Evolutionary conservation across 805 yeast species (phyloP).

Genomic region (Nakazawaea anatomiae): DNA sequence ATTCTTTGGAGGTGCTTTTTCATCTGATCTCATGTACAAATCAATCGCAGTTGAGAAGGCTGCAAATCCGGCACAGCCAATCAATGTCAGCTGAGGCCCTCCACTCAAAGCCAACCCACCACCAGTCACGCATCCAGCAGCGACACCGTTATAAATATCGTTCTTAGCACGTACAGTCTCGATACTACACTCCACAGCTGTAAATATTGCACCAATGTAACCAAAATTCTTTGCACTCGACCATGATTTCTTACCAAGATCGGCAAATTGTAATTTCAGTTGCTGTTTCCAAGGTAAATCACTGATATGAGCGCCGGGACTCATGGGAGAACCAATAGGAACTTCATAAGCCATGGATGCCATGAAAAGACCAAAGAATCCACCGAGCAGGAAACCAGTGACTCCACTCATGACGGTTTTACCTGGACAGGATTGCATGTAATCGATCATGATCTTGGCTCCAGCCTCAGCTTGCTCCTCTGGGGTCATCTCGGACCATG

Average conservation of each 20-base stretch:
- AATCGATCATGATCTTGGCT: slow-evolving; percentile 73
- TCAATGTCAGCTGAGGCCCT: slow-evolving; percentile 86
- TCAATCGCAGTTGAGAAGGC: slow-evolving; percentile 91
- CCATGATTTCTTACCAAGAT: slow-evolving; percentile 88
- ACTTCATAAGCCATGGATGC: slow-evolving; percentile 83
- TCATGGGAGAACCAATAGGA: slow-evolving; percentile 51
- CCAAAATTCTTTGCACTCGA: slow-evolving; percentile 92
- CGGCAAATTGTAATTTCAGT: slow-evolving; percentile 82
- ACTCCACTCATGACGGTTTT: slow-evolving; percentile 89
- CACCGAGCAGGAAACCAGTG: slow-evolving; percentile 91
- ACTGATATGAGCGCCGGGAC: slow-evolving; percentile 49
- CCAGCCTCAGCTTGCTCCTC: slow-evolving; percentile 93
- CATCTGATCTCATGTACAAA: slow-evolving; percentile 77
- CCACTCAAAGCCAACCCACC: slow-evolving; percentile 90
- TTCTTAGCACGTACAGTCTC: slow-evolving; percentile 85
- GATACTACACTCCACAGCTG: slow-evolving; percentile 88
- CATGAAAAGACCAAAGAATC: slow-evolving; percentile 94
- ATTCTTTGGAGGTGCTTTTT: slow-evolving; percentile 75
- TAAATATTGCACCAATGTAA: slow-evolving; percentile 81
- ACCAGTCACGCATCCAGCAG: slow-evolving; percentile 95
- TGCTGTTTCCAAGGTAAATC: slow-evolving; percentile 91
- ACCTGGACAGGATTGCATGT: slow-evolving; percentile 94
- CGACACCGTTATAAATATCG: slow-evolving; percentile 85
- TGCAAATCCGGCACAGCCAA: slow-evolving; percentile 98
- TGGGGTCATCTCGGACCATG: slow-evolving; percentile 68